A percentile compares a stretch with the other conserved stretches of the same genome.
Evolutionary conservation across 805 yeast species (phyloP).

Genomic region (Diddensiella transvaalensis): DNA sequence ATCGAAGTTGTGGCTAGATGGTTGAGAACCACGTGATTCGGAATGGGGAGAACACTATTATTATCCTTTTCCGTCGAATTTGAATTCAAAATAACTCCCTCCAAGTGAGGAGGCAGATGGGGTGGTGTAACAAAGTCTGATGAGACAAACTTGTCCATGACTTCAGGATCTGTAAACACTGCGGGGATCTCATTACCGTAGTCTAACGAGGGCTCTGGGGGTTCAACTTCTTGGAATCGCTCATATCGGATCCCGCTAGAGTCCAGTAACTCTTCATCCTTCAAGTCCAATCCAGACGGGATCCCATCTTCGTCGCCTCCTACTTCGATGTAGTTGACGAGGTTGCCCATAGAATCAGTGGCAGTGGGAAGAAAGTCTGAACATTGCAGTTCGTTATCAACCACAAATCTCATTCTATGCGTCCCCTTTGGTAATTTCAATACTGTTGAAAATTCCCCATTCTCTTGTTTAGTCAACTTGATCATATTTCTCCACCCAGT

Average conservation of each 20-base stretch:
- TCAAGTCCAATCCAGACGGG: conserved; percentile 4
- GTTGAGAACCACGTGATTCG: conserved; percentile 89
- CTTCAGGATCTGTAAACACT: conserved; percentile 43
- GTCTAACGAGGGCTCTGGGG: conserved; percentile 61
- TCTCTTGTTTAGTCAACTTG: conserved; percentile 55
- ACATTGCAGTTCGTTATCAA: conserved; percentile 85
- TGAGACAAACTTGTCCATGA: conserved; percentile 36
- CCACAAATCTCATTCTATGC: conserved; percentile 87
- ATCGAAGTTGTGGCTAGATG: conserved; percentile 93
- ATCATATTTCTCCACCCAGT: conserved; percentile 99
- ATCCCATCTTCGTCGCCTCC: conserved; percentile 19
- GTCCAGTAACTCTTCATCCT: not conserved
- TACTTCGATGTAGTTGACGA: conserved; percentile 72
- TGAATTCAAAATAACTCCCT: conserved; percentile 80
- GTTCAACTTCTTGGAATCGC: conserved; percentile 54
- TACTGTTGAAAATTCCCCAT: conserved; percentile 31
- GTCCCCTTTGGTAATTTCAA: conserved; percentile 70
- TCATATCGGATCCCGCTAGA: conserved; percentile 38
- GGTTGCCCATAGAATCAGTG: conserved; percentile 93
- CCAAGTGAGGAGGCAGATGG: conserved; percentile 93
- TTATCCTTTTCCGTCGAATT: conserved; percentile 74
- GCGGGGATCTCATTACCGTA: conserved; percentile 41
- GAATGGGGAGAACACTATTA: conserved; percentile 84
- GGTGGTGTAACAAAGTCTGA: conserved; percentile 75
- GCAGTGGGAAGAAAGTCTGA: conserved; percentile 90